A percentile compares a stretch with the other conserved stretches of the same genome.
Conservation (phyloP, 768 basidiomycete genomes). For the Amylocystis lapponica region DNA sequence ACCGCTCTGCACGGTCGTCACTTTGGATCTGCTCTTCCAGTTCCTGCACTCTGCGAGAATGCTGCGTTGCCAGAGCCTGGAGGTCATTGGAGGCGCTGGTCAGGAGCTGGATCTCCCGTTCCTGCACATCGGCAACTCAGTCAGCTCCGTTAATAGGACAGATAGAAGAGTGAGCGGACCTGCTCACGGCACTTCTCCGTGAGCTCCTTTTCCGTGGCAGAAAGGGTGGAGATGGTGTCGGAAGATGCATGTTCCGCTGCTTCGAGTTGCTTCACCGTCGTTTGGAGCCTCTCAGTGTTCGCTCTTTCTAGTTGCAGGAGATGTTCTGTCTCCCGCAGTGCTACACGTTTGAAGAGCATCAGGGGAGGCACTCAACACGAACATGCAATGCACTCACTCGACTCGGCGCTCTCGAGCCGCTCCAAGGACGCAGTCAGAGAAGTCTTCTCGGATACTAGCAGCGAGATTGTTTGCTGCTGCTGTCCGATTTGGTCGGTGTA, state of each 20-base stretch:
- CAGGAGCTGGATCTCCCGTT: constrained; percentile 69
- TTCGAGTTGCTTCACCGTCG: constrained; percentile 38
- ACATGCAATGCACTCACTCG: constrained; percentile 15
- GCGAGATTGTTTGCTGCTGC: constrained; percentile 35
- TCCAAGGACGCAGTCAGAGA: constrained; percentile 26
- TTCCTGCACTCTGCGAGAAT: constrained; percentile 57
- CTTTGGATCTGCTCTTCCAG: constrained; percentile 78
- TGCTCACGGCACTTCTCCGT: constrained; percentile 46
- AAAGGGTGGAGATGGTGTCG: constrained; percentile 35
- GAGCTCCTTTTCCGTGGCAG: constrained; percentile 49
- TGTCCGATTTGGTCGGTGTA: constrained; percentile 14
- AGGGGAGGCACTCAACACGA: background rate
- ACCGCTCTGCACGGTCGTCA: constrained; percentile 72
- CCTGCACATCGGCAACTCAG: constrained; percentile 34
- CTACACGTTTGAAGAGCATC: background rate
- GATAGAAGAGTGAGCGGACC: constrained; percentile 26
- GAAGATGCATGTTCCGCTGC: constrained; percentile 31
- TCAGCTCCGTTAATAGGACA: background rate
- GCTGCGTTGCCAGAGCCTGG: constrained; percentile 46
- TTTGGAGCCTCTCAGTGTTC: constrained; percentile 13
- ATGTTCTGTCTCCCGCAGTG: constrained; percentile 20
- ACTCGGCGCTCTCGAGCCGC: constrained; percentile 24
- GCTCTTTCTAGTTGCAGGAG: constrained; percentile 17
- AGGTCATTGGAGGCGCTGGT: constrained; percentile 48
- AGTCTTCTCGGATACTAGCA: constrained; percentile 34